phyloP scores from a whole-genome alignment of 2,329 filamentous ascomycete genomes.

The Dothidotthia symphoricarpi region DNA sequence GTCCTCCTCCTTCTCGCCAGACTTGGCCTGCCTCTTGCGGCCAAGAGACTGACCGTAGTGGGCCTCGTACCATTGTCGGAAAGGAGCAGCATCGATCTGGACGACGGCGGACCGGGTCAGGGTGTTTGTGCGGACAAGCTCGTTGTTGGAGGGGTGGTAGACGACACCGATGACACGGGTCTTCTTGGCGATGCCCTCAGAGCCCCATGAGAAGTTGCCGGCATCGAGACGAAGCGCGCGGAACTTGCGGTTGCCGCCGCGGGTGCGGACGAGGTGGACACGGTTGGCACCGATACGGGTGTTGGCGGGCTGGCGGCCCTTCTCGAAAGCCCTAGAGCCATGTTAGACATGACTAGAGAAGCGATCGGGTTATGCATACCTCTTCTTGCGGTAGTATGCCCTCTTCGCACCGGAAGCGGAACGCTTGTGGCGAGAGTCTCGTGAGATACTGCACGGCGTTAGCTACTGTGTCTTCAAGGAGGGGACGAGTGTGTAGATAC shows the following conservation, averaged over 20 bases:
- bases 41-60: slow-evolving; percentile 94
- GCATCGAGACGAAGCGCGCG: slow-evolving; percentile 97
- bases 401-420: slow-evolving; percentile 95
- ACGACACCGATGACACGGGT: slow-evolving; percentile 97
- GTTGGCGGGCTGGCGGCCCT: slow-evolving; percentile 98
- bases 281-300: slow-evolving; percentile 98
- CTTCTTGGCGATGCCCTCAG: slow-evolving; percentile 97
- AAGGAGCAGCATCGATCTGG: slow-evolving; percentile 97
- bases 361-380: slow-evolving; percentile 58
- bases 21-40: slow-evolving; percentile 86
- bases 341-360: slow-evolving; percentile 65
- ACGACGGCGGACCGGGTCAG: slow-evolving; percentile 98
- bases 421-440: slow-evolving; percentile 99
- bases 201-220: slow-evolving; percentile 99
- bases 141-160: slow-evolving; percentile 99
- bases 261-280: slow-evolving; percentile 94
- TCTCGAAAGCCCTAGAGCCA: slow-evolving; percentile 97
- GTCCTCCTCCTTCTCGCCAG: slow-evolving; percentile 64
- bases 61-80: slow-evolving; percentile 99
- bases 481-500: slow-evolving; percentile 39
- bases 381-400: slow-evolving; percentile 60
- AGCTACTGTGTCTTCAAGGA: slow-evolving; percentile 27
- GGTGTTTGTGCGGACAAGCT: slow-evolving; percentile 99
- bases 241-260: slow-evolving; percentile 99
- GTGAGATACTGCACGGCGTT: slow-evolving; percentile 75